These are phyloP conservation scores for Xylaria intraflava DNA, from an alignment of 495 filamentous ascomycete genomes.

Conservation along the genomic window DNA sequence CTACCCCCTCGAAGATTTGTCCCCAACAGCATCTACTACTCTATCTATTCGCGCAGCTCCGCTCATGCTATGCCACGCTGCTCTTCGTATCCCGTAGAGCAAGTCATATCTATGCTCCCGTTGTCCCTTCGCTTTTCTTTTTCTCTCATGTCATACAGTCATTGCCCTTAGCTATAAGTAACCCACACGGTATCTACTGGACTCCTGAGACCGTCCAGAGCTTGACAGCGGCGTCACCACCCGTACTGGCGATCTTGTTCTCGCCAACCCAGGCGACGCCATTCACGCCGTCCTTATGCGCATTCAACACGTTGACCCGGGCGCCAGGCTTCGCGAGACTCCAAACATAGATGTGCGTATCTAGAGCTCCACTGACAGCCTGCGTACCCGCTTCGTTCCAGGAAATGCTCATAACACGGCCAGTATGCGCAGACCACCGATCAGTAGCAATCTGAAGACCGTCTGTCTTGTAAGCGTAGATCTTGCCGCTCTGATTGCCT, in stretches of 20 bases:
- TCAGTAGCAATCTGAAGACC: constrained; percentile 57
- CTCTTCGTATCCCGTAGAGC: background rate
- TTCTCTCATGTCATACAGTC: background rate
- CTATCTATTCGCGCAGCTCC: background rate
- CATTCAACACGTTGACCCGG: constrained; percentile 69
- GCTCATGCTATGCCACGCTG: background rate
- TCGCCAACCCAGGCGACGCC: constrained; percentile 75
- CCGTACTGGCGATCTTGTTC: constrained; percentile 68
- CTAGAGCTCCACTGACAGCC: constrained; percentile 76
- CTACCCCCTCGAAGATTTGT: background rate
- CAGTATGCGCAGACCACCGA: constrained; percentile 90
- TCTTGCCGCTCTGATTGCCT: constrained; percentile 79
- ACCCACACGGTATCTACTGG: constrained; percentile 27
- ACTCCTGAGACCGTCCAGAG: constrained; percentile 72
- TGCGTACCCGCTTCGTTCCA: constrained; percentile 74
- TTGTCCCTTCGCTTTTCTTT: background rate
- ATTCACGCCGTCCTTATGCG: constrained; percentile 92
- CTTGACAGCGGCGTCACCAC: constrained; percentile 86
- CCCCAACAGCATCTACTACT: background rate
- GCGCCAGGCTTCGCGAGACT: constrained; percentile 76
- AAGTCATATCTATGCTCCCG: background rate
- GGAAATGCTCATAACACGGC: constrained; percentile 70
- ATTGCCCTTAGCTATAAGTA: background rate
- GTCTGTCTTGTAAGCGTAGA: constrained; percentile 63
- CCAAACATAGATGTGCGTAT: constrained; percentile 91